Evolutionary conservation across 441 rosid genomes (phyloP), one percentile per base, ranked within the genome.

Genomic region (Populus hybrid): DNA sequence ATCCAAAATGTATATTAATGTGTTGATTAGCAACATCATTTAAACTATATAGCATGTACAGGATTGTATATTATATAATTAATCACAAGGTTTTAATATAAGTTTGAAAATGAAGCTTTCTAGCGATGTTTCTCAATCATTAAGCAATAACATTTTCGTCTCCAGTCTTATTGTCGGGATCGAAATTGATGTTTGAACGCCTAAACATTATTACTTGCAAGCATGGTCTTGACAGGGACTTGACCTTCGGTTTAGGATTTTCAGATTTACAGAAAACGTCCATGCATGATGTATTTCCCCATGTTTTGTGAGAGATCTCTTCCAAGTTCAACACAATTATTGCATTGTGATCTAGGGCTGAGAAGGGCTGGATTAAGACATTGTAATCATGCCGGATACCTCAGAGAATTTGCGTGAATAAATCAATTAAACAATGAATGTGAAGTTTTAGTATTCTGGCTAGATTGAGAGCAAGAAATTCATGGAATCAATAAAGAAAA

Each of bases 181-280:
- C 69, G 79, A 82, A 83, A 76, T 82, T 78, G 88, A 85, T 82
- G 85, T 85, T 82, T 85, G 78, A 89, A 85, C 91, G 65, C 78
- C 87, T 66, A 77, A 46, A 34, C 16, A 12, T 6, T 26, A 18
- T 61, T 24, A 2, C 26, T 65, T 53, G 0, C n/a, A 53, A 53
- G 3, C n/a, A 6, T 53, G 61, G 61, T 53, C n/a, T 53, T 5
- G 50, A 42, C 50, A 42, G 14, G 50, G 50, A 42, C 50, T 42
- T 42, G 61, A 53, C 21, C 21, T 53, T 6, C n/a, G 21, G n/a
- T 53, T 53, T 53, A 6, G 61, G 7, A 1, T 53, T 18, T 16
- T 53, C n/a, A 53, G 6, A 53, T 53, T 6, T 53, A 53, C 61
- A 53, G 61, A 18, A 53, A 53, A 53, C n/a, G 61, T 18, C 61